Percentiles rank a stretch among this genome's conserved stretches.
phyloP scores from a whole-genome alignment of 345 rosid species.

The Arabis hirsuta region DNA sequence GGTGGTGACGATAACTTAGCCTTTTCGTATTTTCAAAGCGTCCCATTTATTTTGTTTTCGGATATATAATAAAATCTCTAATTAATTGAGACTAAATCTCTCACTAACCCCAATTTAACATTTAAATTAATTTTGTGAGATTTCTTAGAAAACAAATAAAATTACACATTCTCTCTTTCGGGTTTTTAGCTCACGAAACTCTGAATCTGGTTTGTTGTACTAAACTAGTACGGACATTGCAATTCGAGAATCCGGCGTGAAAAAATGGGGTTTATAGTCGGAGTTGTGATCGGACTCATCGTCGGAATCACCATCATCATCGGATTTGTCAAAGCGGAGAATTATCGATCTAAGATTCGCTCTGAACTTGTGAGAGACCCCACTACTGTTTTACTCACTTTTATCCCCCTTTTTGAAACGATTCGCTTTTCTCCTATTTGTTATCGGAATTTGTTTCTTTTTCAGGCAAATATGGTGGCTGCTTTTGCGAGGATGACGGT shows the following conservation, averaged over 20 bases:
- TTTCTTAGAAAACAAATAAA: neutral
- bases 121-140: neutral
- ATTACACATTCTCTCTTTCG: neutral
- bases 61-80: too few relatives aligned
- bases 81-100: neutral
- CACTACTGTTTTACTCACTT: neutral
- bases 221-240: slow-evolving; percentile 8
- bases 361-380: slow-evolving; percentile 66
- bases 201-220: slow-evolving; percentile 34
- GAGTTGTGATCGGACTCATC: slow-evolving; percentile 67
- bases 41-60: too few relatives aligned
- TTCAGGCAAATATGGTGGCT: slow-evolving; percentile 82
- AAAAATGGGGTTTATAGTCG: slow-evolving; percentile 67
- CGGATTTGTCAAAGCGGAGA: slow-evolving; percentile 80
- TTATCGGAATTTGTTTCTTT: neutral
- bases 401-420: too few relatives aligned
- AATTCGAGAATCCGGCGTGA: slow-evolving; percentile 26
- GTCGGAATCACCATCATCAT: slow-evolving; percentile 72
- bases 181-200: neutral
- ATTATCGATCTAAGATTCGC: slow-evolving; percentile 84
- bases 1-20: neutral
- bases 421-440: slow-evolving; percentile 8
- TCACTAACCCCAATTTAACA: slow-evolving; percentile 10
- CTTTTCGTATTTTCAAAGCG: neutral
- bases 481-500: slow-evolving; percentile 97